Conservation (phyloP, 805 yeast species). For the Suhomyces emberorum region DNA sequence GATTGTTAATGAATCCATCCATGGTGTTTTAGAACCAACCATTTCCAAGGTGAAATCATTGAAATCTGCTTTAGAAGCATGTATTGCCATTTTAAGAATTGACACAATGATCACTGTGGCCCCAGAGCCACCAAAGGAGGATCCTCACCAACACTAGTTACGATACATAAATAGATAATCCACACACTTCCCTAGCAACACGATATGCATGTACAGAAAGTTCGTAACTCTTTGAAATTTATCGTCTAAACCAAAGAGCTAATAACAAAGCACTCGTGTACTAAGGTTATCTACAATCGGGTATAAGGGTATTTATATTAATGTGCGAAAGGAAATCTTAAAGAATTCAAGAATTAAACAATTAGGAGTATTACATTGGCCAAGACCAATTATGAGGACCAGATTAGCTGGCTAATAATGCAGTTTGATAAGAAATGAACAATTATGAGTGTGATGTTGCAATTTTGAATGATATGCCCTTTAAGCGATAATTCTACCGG, state of each 20-base stretch:
- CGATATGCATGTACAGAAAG: no score
- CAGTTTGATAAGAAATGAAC: background rate
- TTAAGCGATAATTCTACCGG: slow-evolving; percentile 12
- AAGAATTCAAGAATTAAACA: background rate
- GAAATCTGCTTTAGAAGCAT: slow-evolving; percentile 96
- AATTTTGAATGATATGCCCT: background rate
- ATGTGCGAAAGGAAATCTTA: no score
- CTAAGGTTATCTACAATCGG: no score
- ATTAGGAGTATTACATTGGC: slow-evolving; percentile 1
- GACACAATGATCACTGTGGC: slow-evolving; percentile 98
- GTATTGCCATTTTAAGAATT: slow-evolving; percentile 93
- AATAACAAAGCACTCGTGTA: no score
- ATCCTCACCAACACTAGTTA: slow-evolving; percentile 75
- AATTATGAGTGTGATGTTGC: background rate
- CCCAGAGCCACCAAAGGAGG: slow-evolving; percentile 91
- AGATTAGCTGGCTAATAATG: background rate
- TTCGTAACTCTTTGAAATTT: no score
- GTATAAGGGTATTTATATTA: no score
- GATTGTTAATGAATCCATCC: slow-evolving; percentile 75
- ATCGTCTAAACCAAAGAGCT: no score
- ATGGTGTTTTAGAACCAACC: slow-evolving; percentile 95
- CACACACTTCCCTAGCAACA: no score
- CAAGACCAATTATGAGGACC: background rate
- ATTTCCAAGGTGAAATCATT: slow-evolving; percentile 88
- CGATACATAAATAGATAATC: background rate